phyloP scores from a whole-genome alignment of 1,139 yeast genomes.

The Diutina catenulata region DNA sequence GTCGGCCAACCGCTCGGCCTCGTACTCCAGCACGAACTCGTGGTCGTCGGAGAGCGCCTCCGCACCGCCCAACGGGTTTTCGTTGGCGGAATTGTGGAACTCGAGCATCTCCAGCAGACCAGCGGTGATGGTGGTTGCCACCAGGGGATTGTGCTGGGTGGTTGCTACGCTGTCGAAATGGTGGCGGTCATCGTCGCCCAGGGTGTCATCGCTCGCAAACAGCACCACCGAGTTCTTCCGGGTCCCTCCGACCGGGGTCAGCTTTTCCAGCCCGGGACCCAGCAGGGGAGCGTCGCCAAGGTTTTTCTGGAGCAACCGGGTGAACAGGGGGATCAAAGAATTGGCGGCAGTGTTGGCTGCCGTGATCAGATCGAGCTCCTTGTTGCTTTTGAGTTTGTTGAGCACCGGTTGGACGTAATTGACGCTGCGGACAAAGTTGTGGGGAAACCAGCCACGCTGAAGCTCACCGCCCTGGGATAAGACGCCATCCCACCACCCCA shows the following conservation, averaged over 20 bases:
- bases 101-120: constrained; percentile 3
- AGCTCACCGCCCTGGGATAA: constrained; percentile 28
- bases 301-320: constrained; percentile 27
- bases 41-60: not conserved
- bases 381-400: constrained; percentile 26
- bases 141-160: constrained; percentile 8
- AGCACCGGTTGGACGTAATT: constrained; percentile 36
- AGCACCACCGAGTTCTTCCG: constrained; percentile 37
- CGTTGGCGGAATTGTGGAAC: not conserved
- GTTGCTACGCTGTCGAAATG: not conserved
- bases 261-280: constrained; percentile 18
- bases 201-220: constrained; percentile 18
- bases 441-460: constrained; percentile 71
- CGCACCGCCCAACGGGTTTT: not conserved
- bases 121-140: constrained; percentile 9
- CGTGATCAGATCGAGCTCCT: constrained; percentile 33
- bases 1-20: constrained; percentile 25
- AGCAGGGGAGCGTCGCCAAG: constrained; percentile 20
- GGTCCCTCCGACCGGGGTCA: constrained; percentile 20
- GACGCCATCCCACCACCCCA: constrained; percentile 78
- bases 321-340: constrained; percentile 34
- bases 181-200: constrained; percentile 7
- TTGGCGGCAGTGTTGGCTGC: constrained; percentile 43
- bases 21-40: constrained; percentile 14
- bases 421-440: constrained; percentile 38